Base-by-base conservation (phyloP, 495 filamentous ascomycete genomes). In the Penicillium diatomitis region DNA sequence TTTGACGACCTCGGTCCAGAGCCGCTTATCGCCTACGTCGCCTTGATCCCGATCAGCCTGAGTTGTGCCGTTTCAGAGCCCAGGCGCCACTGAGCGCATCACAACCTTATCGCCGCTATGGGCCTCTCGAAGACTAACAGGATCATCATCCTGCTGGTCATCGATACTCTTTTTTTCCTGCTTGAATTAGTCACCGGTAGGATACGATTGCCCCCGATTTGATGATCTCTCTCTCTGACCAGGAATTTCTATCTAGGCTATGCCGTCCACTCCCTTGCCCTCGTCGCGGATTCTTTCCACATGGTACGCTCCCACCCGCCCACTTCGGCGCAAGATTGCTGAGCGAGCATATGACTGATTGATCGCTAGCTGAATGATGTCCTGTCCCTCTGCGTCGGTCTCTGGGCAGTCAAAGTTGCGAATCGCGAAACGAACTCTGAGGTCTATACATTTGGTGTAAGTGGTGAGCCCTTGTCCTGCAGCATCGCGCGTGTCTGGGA, bases 231-330 rank as follows among this genome's bases (percentile, higher is more conserved):
- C 32, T 38, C 34, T 42, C 4, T 30, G 20, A 20, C 20, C 20
- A 20, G 20, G 2, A 20, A 20, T 20, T 20, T 20, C 20, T 20
- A 20, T 20, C 20, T 46, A 83, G 80, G 92, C 46, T 87, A 92
- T 67, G 67, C 79, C 38, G 89, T 94, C 46, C 83, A 87, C 57
- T 97, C 92, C 30, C 80, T 98, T 52, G 92, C 92, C 11, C 77
- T 98, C 47, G 87, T 94, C 59, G 92, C 92, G 35, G 92, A 98
- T 72, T 88, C 92, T 48, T 98, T 97, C 70, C 92, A 98, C 60
- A 98, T 98, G 92, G 88, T 91, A 71, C 57, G 75, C 20, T 20
- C 20, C 20, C 2, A 0, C 20, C 20, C n/a, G 50, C 38, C 36
- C 47, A 12, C 28, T 8, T 44, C 27, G n/a, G 5, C 32, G 5